These are phyloP conservation scores for Diplosphaera chodatii DNA, from an alignment of 139 green algal genomes.

Conservation along the genomic window DNA sequence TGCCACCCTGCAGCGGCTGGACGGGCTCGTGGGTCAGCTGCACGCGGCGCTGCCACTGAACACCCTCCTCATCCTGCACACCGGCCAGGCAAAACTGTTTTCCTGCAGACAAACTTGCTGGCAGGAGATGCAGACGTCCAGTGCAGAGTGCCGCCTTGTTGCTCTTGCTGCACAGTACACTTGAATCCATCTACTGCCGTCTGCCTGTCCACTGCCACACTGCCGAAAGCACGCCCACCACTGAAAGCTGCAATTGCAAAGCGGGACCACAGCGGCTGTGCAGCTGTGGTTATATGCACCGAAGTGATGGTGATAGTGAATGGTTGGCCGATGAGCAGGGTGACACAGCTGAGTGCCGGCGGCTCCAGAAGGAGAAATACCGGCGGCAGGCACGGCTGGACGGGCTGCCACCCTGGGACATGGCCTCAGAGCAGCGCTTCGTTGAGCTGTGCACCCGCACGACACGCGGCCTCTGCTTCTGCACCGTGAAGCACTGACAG, in stretches of 20 bases:
- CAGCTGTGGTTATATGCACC: too few relatives aligned
- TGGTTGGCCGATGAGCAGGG: too few relatives aligned
- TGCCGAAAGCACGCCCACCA: too few relatives aligned
- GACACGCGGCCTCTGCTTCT: slow-evolving; percentile 37
- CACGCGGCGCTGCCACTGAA: slow-evolving; percentile 35
- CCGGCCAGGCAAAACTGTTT: slow-evolving; percentile 37
- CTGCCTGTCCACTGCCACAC: too few relatives aligned
- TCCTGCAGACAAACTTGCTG: too few relatives aligned
- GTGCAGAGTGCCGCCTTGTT: too few relatives aligned
- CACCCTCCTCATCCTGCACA: slow-evolving; percentile 52
- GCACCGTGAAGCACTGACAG: slow-evolving; percentile 30
- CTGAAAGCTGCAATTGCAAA: too few relatives aligned
- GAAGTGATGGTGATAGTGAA: too few relatives aligned
- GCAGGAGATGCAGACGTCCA: too few relatives aligned
- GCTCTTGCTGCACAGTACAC: too few relatives aligned
- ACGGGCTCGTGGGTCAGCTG: slow-evolving; percentile 32
- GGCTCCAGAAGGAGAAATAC: slow-evolving; percentile 45
- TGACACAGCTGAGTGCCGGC: slow-evolving; percentile 37
- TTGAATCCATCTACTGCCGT: too few relatives aligned
- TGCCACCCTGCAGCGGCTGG: slow-evolving; percentile 22
- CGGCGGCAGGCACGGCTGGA: slow-evolving; percentile 34
- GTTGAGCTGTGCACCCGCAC: slow-evolving; percentile 2
- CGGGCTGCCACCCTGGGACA: slow-evolving; percentile 37
- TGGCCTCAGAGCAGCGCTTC: slow-evolving; percentile 31
- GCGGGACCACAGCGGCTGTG: too few relatives aligned